Percentiles rank a stretch among this genome's conserved stretches.
Evolutionary conservation across 108 stramenopile genomes (phyloP).

Genomic region (Pseudonitzschia multistriata): DNA sequence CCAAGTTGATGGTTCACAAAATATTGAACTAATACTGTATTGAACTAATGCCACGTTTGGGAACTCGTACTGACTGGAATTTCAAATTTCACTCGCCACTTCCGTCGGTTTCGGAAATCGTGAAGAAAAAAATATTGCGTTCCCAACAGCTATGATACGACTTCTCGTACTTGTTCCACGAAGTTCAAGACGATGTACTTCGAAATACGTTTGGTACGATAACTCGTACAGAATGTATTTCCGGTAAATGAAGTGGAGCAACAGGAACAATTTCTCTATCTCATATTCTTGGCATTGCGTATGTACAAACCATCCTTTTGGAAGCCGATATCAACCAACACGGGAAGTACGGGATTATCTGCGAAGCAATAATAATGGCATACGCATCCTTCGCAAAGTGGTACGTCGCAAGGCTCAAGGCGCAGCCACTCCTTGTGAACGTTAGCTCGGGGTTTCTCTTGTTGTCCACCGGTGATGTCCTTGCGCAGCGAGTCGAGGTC

Average conservation of each 20-base stretch:
- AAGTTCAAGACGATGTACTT: too few species aligned
- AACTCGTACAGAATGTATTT: too few species aligned
- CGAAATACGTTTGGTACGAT: too few species aligned
- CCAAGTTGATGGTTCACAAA: not conserved
- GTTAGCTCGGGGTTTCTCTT: constrained; percentile 28
- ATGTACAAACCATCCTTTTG: too few species aligned
- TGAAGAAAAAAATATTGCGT: not conserved
- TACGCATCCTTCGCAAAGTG: constrained; percentile 26
- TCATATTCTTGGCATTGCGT: too few species aligned
- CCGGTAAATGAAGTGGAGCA: too few species aligned
- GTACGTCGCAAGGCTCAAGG: constrained; percentile 32
- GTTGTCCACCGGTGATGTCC: constrained; percentile 34
- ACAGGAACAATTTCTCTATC: too few species aligned
- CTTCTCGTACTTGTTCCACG: too few species aligned
- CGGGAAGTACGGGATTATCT: not conserved
- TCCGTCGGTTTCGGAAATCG: not conserved
- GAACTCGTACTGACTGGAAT: not conserved
- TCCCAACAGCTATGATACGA: not conserved
- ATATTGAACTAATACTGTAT: not conserved
- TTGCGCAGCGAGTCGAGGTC: constrained; percentile 35
- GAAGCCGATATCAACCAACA: not conserved
- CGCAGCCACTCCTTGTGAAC: constrained; percentile 26
- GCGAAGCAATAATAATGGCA: not conserved
- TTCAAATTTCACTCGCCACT: not conserved
- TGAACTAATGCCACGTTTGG: not conserved